phyloP scores from a whole-genome alignment of 257 asterid genomes.

The Solanum appendiculatum region DNA sequence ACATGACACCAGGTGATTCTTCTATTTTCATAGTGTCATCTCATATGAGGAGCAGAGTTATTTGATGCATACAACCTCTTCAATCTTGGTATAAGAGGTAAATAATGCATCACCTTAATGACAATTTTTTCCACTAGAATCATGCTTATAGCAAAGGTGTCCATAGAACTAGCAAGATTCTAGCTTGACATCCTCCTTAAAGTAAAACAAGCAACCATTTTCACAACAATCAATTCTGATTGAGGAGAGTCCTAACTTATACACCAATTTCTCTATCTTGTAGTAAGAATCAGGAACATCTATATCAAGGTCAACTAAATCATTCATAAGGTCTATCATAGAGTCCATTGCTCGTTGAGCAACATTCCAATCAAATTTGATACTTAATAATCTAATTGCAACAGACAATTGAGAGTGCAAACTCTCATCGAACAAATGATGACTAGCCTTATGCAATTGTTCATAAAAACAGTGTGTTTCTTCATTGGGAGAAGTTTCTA shows the following conservation, averaged over 20 bases:
- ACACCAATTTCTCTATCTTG: background rate
- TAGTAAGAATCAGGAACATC: background rate
- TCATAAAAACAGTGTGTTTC: background rate
- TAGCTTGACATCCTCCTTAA: background rate
- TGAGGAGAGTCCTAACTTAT: background rate
- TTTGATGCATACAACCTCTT: background rate
- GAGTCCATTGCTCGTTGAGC: background rate
- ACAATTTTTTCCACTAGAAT: background rate
- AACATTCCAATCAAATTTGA: background rate
- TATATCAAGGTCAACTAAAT: no score
- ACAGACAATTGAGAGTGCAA: background rate
- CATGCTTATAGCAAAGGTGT: background rate
- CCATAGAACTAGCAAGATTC: background rate
- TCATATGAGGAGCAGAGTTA: background rate
- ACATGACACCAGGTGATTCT: background rate
- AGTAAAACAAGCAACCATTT: background rate
- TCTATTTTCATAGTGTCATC: background rate
- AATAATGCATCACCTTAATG: background rate
- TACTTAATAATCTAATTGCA: background rate
- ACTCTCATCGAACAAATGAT: background rate
- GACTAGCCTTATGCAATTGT: background rate
- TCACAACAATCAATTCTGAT: background rate
- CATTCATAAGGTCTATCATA: background rate
- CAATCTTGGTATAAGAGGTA: background rate
- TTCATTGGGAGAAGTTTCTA: background rate